These are phyloP conservation scores for Vanrija sp. DNA, from an alignment of 1,284 basidiomycete genomes.

Conservation along the genomic window DNA sequence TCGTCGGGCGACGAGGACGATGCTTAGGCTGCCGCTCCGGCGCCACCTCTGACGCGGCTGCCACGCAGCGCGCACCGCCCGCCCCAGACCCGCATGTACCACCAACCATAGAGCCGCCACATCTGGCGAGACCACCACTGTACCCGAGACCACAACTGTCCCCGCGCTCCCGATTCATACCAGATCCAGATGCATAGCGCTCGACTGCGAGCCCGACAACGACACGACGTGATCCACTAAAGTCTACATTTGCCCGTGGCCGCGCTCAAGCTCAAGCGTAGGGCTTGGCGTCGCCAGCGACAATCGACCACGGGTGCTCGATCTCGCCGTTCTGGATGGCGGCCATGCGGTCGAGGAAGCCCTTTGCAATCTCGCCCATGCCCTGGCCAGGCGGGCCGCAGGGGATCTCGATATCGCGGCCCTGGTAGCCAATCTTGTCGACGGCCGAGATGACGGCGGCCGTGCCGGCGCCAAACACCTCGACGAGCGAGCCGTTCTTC, in stretches of 20 bases:
- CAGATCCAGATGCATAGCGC: neutral
- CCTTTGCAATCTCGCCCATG: slow-evolving; percentile 78
- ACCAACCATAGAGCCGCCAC: no score
- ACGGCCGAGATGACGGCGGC: slow-evolving; percentile 82
- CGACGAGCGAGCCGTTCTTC: slow-evolving; percentile 66
- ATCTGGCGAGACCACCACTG: no score
- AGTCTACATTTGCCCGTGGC: neutral
- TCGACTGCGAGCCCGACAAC: neutral
- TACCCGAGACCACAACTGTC: no score
- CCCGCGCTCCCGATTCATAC: no score
- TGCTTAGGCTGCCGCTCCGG: neutral
- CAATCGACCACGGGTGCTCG: slow-evolving; percentile 67
- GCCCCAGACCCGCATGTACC: no score
- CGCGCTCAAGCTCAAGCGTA: neutral
- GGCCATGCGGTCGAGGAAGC: slow-evolving; percentile 77
- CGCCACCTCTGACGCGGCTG: no score
- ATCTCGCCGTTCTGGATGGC: slow-evolving; percentile 86
- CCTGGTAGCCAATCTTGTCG: slow-evolving; percentile 80
- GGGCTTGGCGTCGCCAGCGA: slow-evolving; percentile 28
- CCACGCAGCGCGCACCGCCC: no score
- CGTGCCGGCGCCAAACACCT: slow-evolving; percentile 92
- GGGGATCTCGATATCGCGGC: slow-evolving; percentile 77
- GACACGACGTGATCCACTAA: neutral
- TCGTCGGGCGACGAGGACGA: neutral
- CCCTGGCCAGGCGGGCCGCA: slow-evolving; percentile 68